phyloP scores from a whole-genome alignment of 768 basidiomycete species.

The Auricularia sp. region DNA sequence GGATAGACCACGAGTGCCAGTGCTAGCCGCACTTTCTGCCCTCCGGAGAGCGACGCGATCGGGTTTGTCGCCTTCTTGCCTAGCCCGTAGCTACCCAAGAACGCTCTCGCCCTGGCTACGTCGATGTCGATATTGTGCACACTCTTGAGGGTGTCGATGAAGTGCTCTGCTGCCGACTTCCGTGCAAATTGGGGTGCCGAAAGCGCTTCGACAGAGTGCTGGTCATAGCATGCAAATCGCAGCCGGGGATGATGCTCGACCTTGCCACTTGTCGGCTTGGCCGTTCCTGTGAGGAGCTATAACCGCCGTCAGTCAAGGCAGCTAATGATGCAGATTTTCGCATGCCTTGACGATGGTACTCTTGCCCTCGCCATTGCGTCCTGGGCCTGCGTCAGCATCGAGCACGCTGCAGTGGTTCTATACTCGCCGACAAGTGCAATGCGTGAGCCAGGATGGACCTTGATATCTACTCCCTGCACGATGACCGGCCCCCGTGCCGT shows the following conservation, averaged over 20 bases:
- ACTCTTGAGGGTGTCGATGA: slow-evolving; percentile 14
- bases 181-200: slow-evolving; percentile 21
- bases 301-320: neutral
- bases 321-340: slow-evolving; percentile 24
- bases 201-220: slow-evolving; percentile 51
- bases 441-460: slow-evolving; percentile 29
- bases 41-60: slow-evolving; percentile 40
- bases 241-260: slow-evolving; percentile 44
- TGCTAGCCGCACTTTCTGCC: slow-evolving; percentile 50
- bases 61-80: slow-evolving; percentile 37
- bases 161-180: slow-evolving; percentile 22
- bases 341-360: slow-evolving; percentile 39
- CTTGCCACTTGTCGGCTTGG: slow-evolving; percentile 36
- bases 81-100: slow-evolving; percentile 36
- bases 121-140: slow-evolving; percentile 15
- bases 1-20: slow-evolving; percentile 45
- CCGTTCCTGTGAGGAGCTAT: slow-evolving; percentile 19
- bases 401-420: neutral
- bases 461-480: slow-evolving; percentile 27
- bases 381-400: neutral
- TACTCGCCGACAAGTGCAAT: slow-evolving; percentile 33
- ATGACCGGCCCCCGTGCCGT: slow-evolving; percentile 17
- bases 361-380: slow-evolving; percentile 44
- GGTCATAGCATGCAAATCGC: slow-evolving; percentile 51
- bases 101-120: slow-evolving; percentile 32